phyloP scores from a whole-genome alignment of 192 early-diverging fungal genomes.

The Gonapodya sp. region DNA sequence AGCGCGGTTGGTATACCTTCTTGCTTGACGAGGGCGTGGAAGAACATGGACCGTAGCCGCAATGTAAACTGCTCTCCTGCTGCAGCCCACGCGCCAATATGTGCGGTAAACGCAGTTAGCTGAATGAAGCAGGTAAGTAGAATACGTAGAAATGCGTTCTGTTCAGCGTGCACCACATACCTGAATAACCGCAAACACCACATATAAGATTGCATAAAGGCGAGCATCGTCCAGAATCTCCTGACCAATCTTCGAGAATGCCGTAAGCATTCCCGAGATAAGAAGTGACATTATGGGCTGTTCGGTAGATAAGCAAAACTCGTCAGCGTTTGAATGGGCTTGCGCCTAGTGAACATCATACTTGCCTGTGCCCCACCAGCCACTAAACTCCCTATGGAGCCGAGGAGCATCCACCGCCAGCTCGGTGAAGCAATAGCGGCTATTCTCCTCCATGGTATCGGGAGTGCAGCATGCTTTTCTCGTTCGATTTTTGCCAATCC shows the following conservation, averaged over 20 bases:
- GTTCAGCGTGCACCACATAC: no score
- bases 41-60: slow-evolving; percentile 27
- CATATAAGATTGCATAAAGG: slow-evolving; percentile 46
- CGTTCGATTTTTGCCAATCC: neutral
- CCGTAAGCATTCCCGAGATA: neutral
- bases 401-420: no score
- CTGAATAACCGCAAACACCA: no score
- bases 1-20: slow-evolving; percentile 23
- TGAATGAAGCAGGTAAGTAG: neutral
- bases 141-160: no score
- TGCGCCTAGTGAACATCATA: no score
- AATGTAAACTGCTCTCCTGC: neutral
- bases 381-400: no score
- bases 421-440: no score
- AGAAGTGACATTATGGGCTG: neutral
- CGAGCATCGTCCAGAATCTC: slow-evolving; percentile 22
- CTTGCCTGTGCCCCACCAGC: no score
- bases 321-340: no score
- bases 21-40: slow-evolving; percentile 69
- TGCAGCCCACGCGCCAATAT: neutral
- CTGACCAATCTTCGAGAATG: neutral
- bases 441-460: neutral
- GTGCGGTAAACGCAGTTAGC: neutral
- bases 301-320: no score
- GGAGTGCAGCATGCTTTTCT: neutral